Evolutionary conservation across 768 basidiomycete genomes (phyloP).

Genomic region (Suillus paluster): DNA sequence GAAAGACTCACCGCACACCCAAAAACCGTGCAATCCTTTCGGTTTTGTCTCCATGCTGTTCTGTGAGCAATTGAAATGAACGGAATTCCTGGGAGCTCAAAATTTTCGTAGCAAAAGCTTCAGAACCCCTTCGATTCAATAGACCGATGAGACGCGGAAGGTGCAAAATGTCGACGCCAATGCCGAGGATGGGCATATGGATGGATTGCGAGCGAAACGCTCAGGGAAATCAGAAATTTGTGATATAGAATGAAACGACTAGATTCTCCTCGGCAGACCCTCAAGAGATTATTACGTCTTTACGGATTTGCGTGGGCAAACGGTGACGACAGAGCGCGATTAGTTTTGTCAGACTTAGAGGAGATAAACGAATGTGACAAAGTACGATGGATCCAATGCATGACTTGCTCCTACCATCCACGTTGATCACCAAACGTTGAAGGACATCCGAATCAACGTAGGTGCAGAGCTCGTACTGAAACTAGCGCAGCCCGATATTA

Average conservation of each 20-base stretch:
- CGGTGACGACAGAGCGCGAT: not conserved
- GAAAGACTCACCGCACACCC: slow-evolving; percentile 65
- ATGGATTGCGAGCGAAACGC: not conserved
- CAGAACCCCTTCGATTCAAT: slow-evolving; percentile 49
- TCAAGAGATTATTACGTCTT: too few species aligned
- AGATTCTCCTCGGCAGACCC: too few species aligned
- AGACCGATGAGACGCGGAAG: slow-evolving; percentile 66
- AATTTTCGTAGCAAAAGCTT: slow-evolving; percentile 61
- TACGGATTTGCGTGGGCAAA: not conserved
- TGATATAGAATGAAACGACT: not conserved
- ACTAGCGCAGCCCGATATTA: not conserved
- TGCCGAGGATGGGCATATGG: slow-evolving; percentile 66
- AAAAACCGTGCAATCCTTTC: slow-evolving; percentile 51
- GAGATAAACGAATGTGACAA: not conserved
- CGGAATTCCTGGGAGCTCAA: slow-evolving; percentile 54
- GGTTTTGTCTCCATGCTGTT: slow-evolving; percentile 16
- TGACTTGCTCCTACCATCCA: not conserved
- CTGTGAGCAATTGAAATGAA: slow-evolving; percentile 29
- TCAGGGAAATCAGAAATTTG: not conserved
- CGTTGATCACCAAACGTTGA: not conserved
- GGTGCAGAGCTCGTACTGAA: not conserved
- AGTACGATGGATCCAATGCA: too few species aligned
- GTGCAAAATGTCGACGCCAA: slow-evolving; percentile 78
- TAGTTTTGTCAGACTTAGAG: not conserved
- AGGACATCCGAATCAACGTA: not conserved